Base-by-base conservation (phyloP, 768 basidiomycete genomes). In the Tylopilus intermedius region DNA sequence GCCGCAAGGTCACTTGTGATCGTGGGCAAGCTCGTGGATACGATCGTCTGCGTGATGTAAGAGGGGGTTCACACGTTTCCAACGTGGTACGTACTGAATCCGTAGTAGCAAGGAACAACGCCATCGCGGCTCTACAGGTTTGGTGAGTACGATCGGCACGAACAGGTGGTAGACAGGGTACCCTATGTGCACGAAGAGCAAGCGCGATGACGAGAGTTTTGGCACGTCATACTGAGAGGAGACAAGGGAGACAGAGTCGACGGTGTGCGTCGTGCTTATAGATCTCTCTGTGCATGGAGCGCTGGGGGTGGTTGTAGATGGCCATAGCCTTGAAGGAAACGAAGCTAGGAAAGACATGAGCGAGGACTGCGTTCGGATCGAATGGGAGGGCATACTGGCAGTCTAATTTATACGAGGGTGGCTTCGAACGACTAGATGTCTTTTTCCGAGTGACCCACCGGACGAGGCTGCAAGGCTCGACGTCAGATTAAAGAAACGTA, bases 41-140 rank as follows among this genome's bases (percentile, higher is more conserved):
- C 86, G 57, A 92, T 86, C 9, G 79, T 81, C 77, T 80, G 43
- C 21, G 42, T 18, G 27, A 54, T 26, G 43, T 62, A 42, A 62
- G 49, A 10, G 35, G 42, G 42, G 33, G 46, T 37, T 42, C 41
- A 24, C 15, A 39, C 27, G 32, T 11, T 40, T 40, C 33, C 37
- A 47, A 21, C 42, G 44, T 38, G 53, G 33, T 54, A 68, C 84
- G 56, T 63, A 91, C 90, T 46, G 87, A 81, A 67, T 92, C 90
- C 5, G 90, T 92, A 10, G 90, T 93, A 3, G 90, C 90, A 10
- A 93, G 81, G 67, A 93, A 93, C 50, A 92, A 67, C 9, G 89
- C 77, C 69, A 92, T 67, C 5, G 88, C 89, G 35, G 88, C 86
- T 43, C 90, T 91, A 63, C 27, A 53, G 37, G 32, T 37, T 32